Conservation (phyloP, 2,329 filamentous ascomycete genomes). For the Paecilomyces formosus region DNA sequence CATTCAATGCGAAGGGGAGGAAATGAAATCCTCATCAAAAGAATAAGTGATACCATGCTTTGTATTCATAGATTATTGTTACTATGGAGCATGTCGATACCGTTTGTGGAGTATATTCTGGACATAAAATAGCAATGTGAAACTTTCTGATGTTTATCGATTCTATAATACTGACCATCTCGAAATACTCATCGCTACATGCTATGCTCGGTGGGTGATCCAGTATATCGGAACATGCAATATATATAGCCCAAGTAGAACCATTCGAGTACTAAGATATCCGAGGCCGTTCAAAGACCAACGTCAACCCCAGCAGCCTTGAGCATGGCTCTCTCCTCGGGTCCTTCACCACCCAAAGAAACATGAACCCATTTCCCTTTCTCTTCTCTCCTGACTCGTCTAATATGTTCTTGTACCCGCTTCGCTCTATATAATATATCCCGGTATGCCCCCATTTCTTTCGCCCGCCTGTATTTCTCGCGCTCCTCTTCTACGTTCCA, state of each 20-base stretch:
- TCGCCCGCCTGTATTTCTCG: conserved; percentile 19
- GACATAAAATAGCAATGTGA: background rate
- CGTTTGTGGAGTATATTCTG: background rate
- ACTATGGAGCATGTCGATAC: background rate
- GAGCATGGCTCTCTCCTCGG: conserved; percentile 7
- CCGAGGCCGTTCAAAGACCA: background rate
- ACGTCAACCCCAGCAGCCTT: background rate
- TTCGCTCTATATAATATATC: conserved; percentile 19
- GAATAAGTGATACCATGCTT: conserved; percentile 13
- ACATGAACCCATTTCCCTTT: conserved; percentile 35
- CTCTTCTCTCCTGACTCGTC: conserved; percentile 19
- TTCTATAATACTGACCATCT: background rate
- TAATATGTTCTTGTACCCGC: conserved; percentile 24
- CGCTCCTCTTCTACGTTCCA: conserved; percentile 28
- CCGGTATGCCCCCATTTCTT: conserved; percentile 23
- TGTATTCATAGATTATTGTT: background rate
- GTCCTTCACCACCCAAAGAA: conserved; percentile 19
- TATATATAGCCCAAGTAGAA: background rate
- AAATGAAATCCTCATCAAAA: conserved; percentile 18
- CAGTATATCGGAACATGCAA: background rate
- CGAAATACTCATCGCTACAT: no score
- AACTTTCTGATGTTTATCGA: background rate
- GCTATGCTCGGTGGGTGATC: background rate
- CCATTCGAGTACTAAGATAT: no score
- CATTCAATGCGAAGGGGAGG: conserved; percentile 60